A percentile compares a stretch with the other conserved stretches of the same genome.
Evolutionary conservation across 345 rosid genomes (phyloP).

Genomic region (Cardamine resedifolia): DNA sequence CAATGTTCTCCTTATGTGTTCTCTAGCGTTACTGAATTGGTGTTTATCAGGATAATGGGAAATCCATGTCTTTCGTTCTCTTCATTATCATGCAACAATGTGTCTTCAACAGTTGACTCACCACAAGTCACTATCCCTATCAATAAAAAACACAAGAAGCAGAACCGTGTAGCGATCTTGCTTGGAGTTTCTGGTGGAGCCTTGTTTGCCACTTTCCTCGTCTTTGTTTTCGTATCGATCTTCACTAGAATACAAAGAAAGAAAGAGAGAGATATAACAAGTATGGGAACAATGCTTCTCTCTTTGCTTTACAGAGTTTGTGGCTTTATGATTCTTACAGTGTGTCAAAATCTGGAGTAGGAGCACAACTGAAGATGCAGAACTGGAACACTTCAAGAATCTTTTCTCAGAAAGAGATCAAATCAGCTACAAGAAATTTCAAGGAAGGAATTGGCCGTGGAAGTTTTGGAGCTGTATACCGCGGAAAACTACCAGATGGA

Average conservation of each 20-base stretch:
- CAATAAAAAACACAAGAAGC: slow-evolving; percentile 44
- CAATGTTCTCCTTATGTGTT: not conserved
- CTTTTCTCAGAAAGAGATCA: slow-evolving; percentile 82
- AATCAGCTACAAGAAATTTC: slow-evolving; percentile 71
- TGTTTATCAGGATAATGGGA: slow-evolving; percentile 61
- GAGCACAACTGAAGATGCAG: slow-evolving; percentile 56
- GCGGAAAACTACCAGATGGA: slow-evolving; percentile 77
- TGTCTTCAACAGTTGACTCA: slow-evolving; percentile 63
- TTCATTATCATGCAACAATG: slow-evolving; percentile 58
- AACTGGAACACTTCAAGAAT: slow-evolving; percentile 84
- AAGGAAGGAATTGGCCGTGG: slow-evolving; percentile 86
- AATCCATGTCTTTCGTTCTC: slow-evolving; percentile 80
- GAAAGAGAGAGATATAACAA: slow-evolving; percentile 42
- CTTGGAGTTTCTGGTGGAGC: slow-evolving; percentile 65
- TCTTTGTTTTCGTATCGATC: slow-evolving; percentile 41
- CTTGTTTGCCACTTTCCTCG: slow-evolving; percentile 47
- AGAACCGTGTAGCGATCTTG: slow-evolving; percentile 46
- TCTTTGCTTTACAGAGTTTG: not conserved
- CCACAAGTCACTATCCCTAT: slow-evolving; percentile 72
- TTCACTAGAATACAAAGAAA: slow-evolving; percentile 46
- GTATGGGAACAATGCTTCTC: slow-evolving; percentile 45
- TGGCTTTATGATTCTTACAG: slow-evolving; percentile 14
- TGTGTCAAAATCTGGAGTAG: slow-evolving; percentile 33
- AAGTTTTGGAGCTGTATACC: slow-evolving; percentile 87
- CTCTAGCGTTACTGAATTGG: slow-evolving; percentile 22